These are phyloP conservation scores for Corinectria fuckeliana DNA, from an alignment of 2,329 filamentous ascomycete species.

Conservation along the genomic window DNA sequence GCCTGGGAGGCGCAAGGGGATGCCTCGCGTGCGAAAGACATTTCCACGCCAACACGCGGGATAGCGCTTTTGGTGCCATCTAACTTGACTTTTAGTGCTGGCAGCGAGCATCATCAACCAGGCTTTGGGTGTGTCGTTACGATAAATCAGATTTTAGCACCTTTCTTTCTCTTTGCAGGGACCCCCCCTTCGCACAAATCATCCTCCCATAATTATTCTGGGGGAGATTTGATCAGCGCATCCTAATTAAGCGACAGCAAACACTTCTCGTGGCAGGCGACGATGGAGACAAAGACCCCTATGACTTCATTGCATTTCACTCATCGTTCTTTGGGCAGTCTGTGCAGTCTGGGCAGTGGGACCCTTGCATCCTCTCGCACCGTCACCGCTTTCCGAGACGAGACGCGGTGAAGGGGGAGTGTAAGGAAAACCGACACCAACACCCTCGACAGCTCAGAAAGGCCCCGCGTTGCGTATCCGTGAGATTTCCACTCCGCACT, in stretches of 20 bases:
- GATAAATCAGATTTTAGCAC: background rate
- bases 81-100: slow-evolving; percentile 6
- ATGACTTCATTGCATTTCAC: slow-evolving; percentile 39
- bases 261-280: slow-evolving; percentile 6
- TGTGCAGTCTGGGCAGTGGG: slow-evolving; percentile 15
- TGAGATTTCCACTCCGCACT: slow-evolving; percentile 3
- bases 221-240: slow-evolving; percentile 15
- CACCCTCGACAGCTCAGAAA: background rate
- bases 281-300: slow-evolving; percentile 36
- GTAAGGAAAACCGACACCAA: background rate
- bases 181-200: slow-evolving; percentile 2
- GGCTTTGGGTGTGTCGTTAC: slow-evolving; percentile 6
- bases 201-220: slow-evolving; percentile 11
- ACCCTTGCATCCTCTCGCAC: slow-evolving; percentile 7
- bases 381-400: slow-evolving; percentile 31
- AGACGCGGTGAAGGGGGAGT: slow-evolving; percentile 30
- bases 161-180: too few relatives aligned
- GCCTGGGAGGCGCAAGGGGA: background rate
- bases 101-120: too few relatives aligned
- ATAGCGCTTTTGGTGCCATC: slow-evolving; percentile 5
- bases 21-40: background rate
- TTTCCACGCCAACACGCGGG: slow-evolving; percentile 7
- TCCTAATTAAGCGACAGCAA: background rate
- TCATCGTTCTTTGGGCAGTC: slow-evolving; percentile 14
- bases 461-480: slow-evolving; percentile 17